phyloP scores from a whole-genome alignment of 2,329 filamentous ascomycete species.

The Penicillium psychrosexuale region DNA sequence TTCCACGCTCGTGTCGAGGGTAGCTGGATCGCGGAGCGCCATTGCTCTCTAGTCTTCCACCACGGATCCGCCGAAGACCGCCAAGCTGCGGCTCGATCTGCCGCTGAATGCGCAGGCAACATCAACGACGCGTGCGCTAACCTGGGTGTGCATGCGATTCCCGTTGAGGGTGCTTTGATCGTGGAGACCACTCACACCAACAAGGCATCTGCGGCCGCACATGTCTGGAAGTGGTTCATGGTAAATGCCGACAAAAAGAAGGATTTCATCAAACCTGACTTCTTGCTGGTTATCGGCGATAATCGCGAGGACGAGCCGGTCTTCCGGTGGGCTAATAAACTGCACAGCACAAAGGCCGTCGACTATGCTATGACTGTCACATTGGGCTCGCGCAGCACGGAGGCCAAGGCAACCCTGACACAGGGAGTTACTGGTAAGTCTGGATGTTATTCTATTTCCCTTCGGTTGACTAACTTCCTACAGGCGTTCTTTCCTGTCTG shows the following conservation, averaged over 20 bases:
- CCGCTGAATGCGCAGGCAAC: slow-evolving; percentile 85
- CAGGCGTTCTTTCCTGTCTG: slow-evolving; percentile 53
- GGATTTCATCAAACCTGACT: slow-evolving; percentile 59
- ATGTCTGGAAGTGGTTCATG: slow-evolving; percentile 66
- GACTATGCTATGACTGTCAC: slow-evolving; percentile 79
- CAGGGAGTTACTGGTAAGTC: slow-evolving; percentile 84
- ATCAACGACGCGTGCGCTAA: slow-evolving; percentile 90
- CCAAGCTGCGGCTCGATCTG: slow-evolving; percentile 71
- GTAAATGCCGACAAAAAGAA: slow-evolving; percentile 49
- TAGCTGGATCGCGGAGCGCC: slow-evolving; percentile 83
- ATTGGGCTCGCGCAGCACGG: slow-evolving; percentile 80
- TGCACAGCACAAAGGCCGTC: slow-evolving; percentile 59
- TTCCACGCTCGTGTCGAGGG: slow-evolving; percentile 87
- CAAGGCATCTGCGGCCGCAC: slow-evolving; percentile 77
- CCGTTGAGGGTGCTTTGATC: slow-evolving; percentile 73
- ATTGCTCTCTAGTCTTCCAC: slow-evolving; percentile 87
- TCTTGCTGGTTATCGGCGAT: slow-evolving; percentile 85
- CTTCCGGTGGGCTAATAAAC: slow-evolving; percentile 87
- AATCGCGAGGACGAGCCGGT: slow-evolving; percentile 91
- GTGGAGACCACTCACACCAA: slow-evolving; percentile 85
- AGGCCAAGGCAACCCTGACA: slow-evolving; percentile 78
- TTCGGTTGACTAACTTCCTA: slow-evolving; percentile 14
- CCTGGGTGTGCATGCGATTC: slow-evolving; percentile 79
- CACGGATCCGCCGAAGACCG: slow-evolving; percentile 79
- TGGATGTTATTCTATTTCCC: not conserved